Conservation (phyloP, 257 asterid species). For the Penstemon newberryi region DNA sequence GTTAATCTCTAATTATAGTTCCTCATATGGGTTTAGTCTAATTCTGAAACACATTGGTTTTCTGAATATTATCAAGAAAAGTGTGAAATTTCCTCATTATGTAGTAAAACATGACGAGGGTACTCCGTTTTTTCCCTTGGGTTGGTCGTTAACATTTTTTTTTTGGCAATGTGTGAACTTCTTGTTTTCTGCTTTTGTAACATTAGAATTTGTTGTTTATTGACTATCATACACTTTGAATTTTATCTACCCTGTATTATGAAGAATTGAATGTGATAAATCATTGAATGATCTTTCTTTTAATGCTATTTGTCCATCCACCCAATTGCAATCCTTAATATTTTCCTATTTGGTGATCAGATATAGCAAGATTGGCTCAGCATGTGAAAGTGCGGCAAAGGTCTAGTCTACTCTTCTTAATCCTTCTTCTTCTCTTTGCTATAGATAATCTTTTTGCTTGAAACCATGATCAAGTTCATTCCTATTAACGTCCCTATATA, state of each 20-base stretch:
- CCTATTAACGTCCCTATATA: background rate
- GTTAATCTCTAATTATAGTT: background rate
- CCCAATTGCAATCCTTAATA: background rate
- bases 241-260: background rate
- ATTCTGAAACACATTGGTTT: conserved; percentile 1
- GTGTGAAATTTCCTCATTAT: background rate
- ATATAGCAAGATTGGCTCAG: conserved; percentile 86
- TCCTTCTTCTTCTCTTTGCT: background rate
- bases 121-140: background rate
- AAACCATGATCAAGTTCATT: background rate
- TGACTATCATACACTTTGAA: background rate
- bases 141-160: background rate
- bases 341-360: conserved; percentile 36
- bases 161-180: background rate
- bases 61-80: background rate
- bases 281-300: background rate
- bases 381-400: conserved; percentile 90
- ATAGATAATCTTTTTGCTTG: background rate
- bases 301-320: background rate
- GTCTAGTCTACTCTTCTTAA: conserved; percentile 32
- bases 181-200: background rate
- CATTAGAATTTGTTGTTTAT: background rate
- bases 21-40: background rate
- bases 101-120: background rate
- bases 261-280: too few species aligned